phyloP scores from a whole-genome alignment of 805 yeast genomes.

The Schwanniomyces pseudopolymorphus region DNA sequence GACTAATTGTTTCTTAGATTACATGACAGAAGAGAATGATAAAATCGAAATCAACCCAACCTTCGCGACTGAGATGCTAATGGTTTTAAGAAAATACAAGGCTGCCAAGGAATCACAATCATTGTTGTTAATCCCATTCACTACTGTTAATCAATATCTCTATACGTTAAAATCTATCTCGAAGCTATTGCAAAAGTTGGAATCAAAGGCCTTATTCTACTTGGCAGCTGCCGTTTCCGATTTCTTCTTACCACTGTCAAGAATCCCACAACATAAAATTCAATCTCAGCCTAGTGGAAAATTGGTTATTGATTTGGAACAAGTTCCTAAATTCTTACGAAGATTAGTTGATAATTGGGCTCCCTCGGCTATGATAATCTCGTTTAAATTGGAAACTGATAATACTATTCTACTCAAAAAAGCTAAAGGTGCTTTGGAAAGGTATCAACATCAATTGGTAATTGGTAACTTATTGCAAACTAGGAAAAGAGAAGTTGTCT shows the following conservation, averaged over 20 bases:
- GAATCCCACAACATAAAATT: slow-evolving; percentile 91
- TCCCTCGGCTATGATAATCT: slow-evolving; percentile 88
- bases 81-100: slow-evolving; percentile 56
- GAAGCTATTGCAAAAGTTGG: slow-evolving; percentile 53
- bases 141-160: slow-evolving; percentile 91
- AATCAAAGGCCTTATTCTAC: slow-evolving; percentile 68
- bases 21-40: slow-evolving; percentile 59
- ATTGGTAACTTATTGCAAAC: slow-evolving; percentile 91
- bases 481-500: slow-evolving; percentile 83
- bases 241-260: slow-evolving; percentile 83
- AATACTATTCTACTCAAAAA: slow-evolving; percentile 64
- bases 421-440: slow-evolving; percentile 72
- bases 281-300: slow-evolving; percentile 82
- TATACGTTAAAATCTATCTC: slow-evolving; percentile 77
- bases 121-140: slow-evolving; percentile 78
- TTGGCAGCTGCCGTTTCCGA: slow-evolving; percentile 98
- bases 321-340: slow-evolving; percentile 91
- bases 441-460: slow-evolving; percentile 91
- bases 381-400: slow-evolving; percentile 94
- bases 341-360: slow-evolving; percentile 93
- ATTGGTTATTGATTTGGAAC: slow-evolving; percentile 82
- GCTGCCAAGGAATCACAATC: slow-evolving; percentile 49
- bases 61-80: slow-evolving; percentile 60
- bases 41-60: slow-evolving; percentile 60
- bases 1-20: slow-evolving; percentile 82